These are phyloP conservation scores for Neurospora cerealis DNA, from an alignment of 495 filamentous ascomycete species.

Conservation along the genomic window DNA sequence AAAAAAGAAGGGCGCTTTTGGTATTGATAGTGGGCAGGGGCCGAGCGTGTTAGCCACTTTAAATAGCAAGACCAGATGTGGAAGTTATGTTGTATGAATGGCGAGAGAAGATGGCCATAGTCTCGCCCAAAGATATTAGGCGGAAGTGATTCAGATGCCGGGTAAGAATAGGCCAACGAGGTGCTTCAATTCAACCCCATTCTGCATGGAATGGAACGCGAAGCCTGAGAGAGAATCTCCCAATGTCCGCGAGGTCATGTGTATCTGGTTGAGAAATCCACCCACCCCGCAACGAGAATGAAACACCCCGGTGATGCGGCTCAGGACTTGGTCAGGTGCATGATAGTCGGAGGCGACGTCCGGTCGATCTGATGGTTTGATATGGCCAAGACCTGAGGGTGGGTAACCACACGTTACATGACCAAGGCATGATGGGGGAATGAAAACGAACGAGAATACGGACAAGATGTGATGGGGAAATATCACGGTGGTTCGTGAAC, in stretches of 20 bases:
- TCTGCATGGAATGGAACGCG: neutral
- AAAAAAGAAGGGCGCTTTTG: neutral
- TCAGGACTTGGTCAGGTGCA: neutral
- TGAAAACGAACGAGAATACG: neutral
- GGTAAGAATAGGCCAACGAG: neutral
- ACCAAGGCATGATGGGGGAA: neutral
- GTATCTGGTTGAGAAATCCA: neutral
- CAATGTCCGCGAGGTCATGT: neutral
- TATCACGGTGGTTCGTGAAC: neutral
- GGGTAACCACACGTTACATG: neutral
- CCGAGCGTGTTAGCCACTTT: neutral
- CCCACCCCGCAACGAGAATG: neutral
- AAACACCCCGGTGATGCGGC: neutral
- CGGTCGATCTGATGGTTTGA: neutral
- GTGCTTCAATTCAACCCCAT: neutral
- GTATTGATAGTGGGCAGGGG: neutral
- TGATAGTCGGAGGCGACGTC: neutral
- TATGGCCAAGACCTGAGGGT: neutral
- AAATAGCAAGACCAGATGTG: neutral
- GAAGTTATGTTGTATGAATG: neutral
- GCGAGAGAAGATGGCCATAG: neutral
- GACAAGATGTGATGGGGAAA: neutral
- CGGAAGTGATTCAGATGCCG: neutral
- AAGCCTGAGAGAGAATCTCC: neutral
- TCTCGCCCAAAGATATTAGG: neutral